Evolutionary conservation across 169 alveolate species (phyloP).

Genomic region (Cryptosporidium baileyi): DNA sequence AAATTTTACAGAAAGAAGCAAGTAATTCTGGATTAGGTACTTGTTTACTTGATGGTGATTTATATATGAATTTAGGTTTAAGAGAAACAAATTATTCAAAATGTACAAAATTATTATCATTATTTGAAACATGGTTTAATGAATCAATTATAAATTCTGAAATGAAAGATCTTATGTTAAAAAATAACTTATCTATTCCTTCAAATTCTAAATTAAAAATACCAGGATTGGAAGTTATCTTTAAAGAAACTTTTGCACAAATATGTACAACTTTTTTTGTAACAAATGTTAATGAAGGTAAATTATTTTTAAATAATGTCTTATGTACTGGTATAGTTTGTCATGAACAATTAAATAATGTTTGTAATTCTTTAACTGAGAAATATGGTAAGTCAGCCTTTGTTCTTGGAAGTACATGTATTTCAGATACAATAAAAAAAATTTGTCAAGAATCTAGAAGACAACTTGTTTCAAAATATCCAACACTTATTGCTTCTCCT

Average conservation of each 20-base stretch:
- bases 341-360: constrained; percentile 13
- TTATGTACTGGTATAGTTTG: constrained; percentile 14
- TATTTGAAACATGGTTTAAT: constrained; percentile 33
- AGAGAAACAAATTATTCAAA: constrained; percentile 25
- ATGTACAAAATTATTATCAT: neutral
- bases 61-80: constrained; percentile 32
- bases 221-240: constrained; percentile 14
- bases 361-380: neutral
- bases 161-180: neutral
- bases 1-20: constrained; percentile 30
- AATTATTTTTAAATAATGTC: neutral
- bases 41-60: neutral
- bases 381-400: constrained; percentile 36
- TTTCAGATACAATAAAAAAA: neutral
- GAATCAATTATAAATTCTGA: neutral
- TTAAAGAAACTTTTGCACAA: constrained; percentile 23
- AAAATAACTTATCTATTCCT: constrained; percentile 15
- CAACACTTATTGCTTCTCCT: constrained; percentile 5
- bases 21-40: neutral
- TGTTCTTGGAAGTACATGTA: neutral
- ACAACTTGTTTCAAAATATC: constrained; percentile 15
- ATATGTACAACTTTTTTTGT: constrained; percentile 33
- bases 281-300: neutral
- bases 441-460: constrained; percentile 60
- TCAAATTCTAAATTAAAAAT: neutral